Conservation (phyloP, 345 rosid species). For the Citrus reticulata region DNA sequence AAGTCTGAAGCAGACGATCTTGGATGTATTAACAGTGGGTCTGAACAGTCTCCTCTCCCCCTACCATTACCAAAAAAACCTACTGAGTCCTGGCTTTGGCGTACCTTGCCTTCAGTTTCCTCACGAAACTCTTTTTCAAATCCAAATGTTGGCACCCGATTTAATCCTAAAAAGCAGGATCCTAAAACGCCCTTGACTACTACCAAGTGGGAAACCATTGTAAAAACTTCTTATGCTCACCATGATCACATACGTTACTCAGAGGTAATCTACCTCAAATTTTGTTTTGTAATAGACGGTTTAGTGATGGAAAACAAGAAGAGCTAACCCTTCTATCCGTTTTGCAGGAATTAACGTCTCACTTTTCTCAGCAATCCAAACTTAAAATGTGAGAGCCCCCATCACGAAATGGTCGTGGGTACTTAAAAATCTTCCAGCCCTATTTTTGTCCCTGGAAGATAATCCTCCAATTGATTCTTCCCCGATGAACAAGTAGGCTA, state of each 20-base stretch:
- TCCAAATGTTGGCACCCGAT: constrained; percentile 24
- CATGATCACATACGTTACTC: constrained; percentile 85
- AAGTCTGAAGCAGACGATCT: constrained; percentile 23
- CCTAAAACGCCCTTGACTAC: constrained; percentile 24
- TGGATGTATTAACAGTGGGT: constrained; percentile 15
- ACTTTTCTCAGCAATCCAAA: constrained; percentile 43
- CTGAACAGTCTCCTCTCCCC: constrained; percentile 31
- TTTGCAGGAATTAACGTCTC: constrained; percentile 66
- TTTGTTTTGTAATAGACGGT: background rate
- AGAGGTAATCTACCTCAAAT: constrained; percentile 43
- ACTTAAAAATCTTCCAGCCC: constrained; percentile 11
- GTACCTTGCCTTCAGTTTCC: constrained; percentile 58
- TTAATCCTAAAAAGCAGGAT: constrained; percentile 38
- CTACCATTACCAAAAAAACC: constrained; percentile 78
- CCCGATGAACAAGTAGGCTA: constrained; percentile 1
- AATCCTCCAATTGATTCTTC: constrained; percentile 5
- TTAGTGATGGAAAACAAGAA: background rate
- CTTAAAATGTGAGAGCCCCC: constrained; percentile 16
- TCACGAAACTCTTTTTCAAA: constrained; percentile 37
- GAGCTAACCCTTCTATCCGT: constrained; percentile 4
- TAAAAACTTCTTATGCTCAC: constrained; percentile 71
- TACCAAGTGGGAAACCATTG: constrained; percentile 95
- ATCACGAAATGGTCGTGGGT: constrained; percentile 12
- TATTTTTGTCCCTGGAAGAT: background rate
- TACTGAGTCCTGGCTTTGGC: constrained; percentile 90